Percentiles rank a stretch among this genome's conserved stretches.
Evolutionary conservation across 805 yeast species (phyloP).

Genomic region (Kluyveromyces nonfermentans): DNA sequence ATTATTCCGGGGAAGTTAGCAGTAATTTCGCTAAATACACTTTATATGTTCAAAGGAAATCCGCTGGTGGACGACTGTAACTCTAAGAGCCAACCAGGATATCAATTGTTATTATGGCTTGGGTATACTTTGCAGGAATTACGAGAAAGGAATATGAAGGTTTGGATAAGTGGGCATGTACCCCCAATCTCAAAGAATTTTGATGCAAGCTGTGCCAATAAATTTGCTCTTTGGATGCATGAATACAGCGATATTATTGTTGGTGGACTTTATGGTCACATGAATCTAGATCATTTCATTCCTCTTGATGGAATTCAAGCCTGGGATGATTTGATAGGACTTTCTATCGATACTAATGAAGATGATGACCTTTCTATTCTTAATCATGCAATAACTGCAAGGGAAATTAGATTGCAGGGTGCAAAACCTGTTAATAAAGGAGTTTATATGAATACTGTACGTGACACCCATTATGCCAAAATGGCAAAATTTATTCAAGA

Average conservation of each 20-base stretch:
- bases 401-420: conserved; percentile 38
- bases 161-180: conserved; percentile 83
- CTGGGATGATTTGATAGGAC: conserved; percentile 34
- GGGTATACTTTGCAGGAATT: conserved; percentile 66
- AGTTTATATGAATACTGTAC: conserved; percentile 46
- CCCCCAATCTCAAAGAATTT: conserved; percentile 77
- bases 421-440: conserved; percentile 64
- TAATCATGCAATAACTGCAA: conserved; percentile 29
- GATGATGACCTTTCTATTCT: conserved; percentile 21
- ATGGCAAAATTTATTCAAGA: conserved; percentile 26
- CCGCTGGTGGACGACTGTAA: conserved; percentile 81
- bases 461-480: conserved; percentile 43
- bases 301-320: conserved; percentile 67
- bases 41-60: conserved; percentile 64
- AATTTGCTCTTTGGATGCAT: conserved; percentile 70
- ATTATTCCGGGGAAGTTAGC: conserved; percentile 76
- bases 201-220: conserved; percentile 63
- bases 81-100: conserved; percentile 66
- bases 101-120: conserved; percentile 65
- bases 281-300: conserved; percentile 81
- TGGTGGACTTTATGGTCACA: conserved; percentile 81
- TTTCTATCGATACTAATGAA: conserved; percentile 8
- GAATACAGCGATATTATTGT: conserved; percentile 77
- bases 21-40: conserved; percentile 66
- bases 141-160: conserved; percentile 67